Percentiles rank a stretch among this genome's conserved stretches.
Evolutionary conservation across 1,139 yeast genomes (phyloP).

Genomic region (Debaryomycetaceae sp.): DNA sequence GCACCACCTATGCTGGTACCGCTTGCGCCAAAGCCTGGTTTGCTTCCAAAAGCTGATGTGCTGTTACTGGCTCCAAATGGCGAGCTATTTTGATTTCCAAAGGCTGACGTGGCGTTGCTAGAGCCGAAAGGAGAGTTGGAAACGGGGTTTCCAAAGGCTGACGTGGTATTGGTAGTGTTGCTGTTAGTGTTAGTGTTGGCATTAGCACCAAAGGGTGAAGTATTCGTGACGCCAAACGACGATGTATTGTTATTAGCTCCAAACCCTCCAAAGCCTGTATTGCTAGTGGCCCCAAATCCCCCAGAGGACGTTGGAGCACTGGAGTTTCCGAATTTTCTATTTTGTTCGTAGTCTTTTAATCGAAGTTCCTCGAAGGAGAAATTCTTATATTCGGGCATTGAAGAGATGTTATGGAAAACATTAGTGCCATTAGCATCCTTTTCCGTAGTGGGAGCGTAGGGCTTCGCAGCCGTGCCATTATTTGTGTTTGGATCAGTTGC

Average conservation of each 20-base stretch:
- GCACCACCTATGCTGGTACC: conserved; percentile 9
- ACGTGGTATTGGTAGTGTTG: conserved; percentile 9
- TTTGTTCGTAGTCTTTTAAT: conserved; percentile 79
- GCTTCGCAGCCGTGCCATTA: conserved; percentile 72
- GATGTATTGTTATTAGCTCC: conserved; percentile 12
- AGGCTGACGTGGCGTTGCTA: conserved; percentile 13
- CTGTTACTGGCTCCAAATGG: conserved; percentile 17
- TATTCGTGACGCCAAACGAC: conserved; percentile 17
- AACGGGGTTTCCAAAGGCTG: conserved; percentile 28
- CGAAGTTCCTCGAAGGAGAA: conserved; percentile 87
- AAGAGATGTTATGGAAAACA: conserved; percentile 68
- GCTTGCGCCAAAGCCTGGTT: conserved; percentile 11
- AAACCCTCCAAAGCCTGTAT: conserved; percentile 17
- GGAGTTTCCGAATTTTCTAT: conserved; percentile 56
- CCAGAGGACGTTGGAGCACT: conserved; percentile 19
- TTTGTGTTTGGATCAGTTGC: conserved; percentile 32
- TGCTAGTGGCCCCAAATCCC: conserved; percentile 18
- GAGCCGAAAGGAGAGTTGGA: conserved; percentile 25
- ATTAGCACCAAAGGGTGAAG: conserved; percentile 13
- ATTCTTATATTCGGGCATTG: conserved; percentile 87
- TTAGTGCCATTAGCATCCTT: conserved; percentile 67
- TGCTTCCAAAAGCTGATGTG: conserved; percentile 15
- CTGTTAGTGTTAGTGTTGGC: conserved; percentile 4
- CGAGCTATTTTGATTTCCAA: conserved; percentile 21
- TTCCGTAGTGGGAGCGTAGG: conserved; percentile 64